Evolutionary conservation across 2,329 filamentous ascomycete genomes (phyloP).

Genomic region (Rhynchosporium graminicola): DNA sequence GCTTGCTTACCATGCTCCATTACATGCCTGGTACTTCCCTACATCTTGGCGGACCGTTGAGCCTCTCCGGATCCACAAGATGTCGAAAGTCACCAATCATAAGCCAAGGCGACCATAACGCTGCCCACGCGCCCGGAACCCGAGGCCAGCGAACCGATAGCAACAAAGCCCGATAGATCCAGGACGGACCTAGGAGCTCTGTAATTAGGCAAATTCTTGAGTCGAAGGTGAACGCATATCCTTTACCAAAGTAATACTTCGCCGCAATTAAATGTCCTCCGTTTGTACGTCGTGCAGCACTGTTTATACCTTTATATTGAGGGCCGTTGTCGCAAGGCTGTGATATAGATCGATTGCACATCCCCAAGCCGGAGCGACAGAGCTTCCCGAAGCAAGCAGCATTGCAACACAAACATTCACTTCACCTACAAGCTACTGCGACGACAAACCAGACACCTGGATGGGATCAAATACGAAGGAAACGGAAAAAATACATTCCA

Average conservation of each 20-base stretch:
- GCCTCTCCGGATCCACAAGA: conserved; percentile 19
- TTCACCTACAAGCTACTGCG: conserved; percentile 14
- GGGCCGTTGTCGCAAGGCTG: conserved; percentile 3
- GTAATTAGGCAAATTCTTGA: not conserved
- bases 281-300: not conserved
- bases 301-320: not conserved
- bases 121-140: not conserved
- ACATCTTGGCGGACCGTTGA: conserved; percentile 5
- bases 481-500: not conserved
- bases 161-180: conserved; percentile 19
- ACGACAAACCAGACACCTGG: not conserved
- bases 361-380: conserved; percentile 19
- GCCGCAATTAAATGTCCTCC: too few species aligned
- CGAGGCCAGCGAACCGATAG: conserved; percentile 8
- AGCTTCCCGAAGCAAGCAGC: conserved; percentile 16
- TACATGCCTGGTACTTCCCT: not conserved
- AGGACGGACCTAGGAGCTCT: conserved; percentile 14
- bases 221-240: not conserved
- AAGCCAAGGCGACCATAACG: conserved; percentile 17
- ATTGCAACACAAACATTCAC: conserved; percentile 19
- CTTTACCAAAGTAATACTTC: not conserved
- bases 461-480: conserved; percentile 14
- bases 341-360: conserved; percentile 28
- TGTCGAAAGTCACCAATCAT: conserved; percentile 27
- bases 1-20: not conserved